Evolutionary conservation across 1,284 basidiomycete genomes (phyloP).

Genomic region (Peniophora sp.): DNA sequence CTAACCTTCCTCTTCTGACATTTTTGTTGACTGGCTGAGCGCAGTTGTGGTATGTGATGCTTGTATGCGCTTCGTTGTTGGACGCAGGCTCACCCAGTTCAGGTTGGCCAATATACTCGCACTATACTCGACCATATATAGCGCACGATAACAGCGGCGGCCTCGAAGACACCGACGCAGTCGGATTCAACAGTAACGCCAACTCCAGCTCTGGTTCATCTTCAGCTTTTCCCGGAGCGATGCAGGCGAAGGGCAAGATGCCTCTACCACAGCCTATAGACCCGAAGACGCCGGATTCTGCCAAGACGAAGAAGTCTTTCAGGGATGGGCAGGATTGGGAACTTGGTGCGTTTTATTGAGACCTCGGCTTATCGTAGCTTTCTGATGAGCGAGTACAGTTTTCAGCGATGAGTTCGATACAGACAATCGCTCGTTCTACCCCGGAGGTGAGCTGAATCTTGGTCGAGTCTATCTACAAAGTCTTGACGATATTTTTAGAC

Average conservation of each 20-base stretch:
- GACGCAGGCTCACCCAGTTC: slow-evolving; percentile 15
- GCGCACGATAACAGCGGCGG: slow-evolving; percentile 34
- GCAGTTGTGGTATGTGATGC: neutral
- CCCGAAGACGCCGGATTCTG: slow-evolving; percentile 36
- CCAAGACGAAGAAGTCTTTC: slow-evolving; percentile 32
- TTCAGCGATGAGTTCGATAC: slow-evolving; percentile 67
- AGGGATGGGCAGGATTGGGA: neutral
- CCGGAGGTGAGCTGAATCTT: slow-evolving; percentile 15
- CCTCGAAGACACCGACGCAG: slow-evolving; percentile 19
- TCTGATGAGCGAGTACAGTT: slow-evolving; percentile 31
- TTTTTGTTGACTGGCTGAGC: neutral
- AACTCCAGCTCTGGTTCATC: too few species aligned
- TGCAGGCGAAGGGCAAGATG: slow-evolving; percentile 41
- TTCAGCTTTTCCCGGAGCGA: slow-evolving; percentile 24
- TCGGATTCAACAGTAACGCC: too few species aligned
- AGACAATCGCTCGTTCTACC: slow-evolving; percentile 49
- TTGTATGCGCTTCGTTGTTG: neutral
- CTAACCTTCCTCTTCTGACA: neutral
- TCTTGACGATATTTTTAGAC: slow-evolving; percentile 13
- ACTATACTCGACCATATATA: slow-evolving; percentile 22
- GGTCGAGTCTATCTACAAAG: too few species aligned
- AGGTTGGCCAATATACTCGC: slow-evolving; percentile 46
- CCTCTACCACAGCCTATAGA: slow-evolving; percentile 40
- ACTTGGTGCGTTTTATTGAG: too few species aligned
- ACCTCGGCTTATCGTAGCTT: slow-evolving; percentile 5